Base-by-base conservation (phyloP, 345 rosid species). In the Dovyalis caffra region DNA sequence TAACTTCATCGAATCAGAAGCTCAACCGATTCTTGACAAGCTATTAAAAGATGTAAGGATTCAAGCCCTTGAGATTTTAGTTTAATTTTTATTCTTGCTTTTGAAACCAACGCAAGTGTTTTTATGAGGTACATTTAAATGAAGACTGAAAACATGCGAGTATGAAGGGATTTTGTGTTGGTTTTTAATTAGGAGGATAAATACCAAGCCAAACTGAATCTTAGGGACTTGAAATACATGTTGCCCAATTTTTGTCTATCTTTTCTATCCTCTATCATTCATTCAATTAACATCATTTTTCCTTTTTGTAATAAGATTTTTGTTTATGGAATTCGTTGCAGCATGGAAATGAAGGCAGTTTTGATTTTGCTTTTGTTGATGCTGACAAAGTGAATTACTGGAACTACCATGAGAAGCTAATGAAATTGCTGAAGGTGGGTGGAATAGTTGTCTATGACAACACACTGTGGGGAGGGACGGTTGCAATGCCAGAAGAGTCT, bases 291-390 rank as follows among this genome's bases (percentile, higher is more conserved):
- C 8, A 35, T 35, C 38, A 35, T n/a, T 6, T 0, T 35, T 35
- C 38, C 5, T 35, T 35, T 35, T 35, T 6, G 38, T 29, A 15
- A 6, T 58, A 51, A 18, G 57, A 18, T 51, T 74, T 23, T 23
- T 49, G 18, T 64, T 28, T 33, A 0, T 5, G 26, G 6, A 26
- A 58, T 66, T 21, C 26, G 2, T 8, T 34, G 72, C 77, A 83
- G 87, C 31, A 45, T 1, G 67, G 45, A 25, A 83, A 77, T 26
- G 90, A 83, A 76, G 88, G 88, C 63, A 74, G 81, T 23, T 88
- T 74, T 28, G 90, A 88, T 43, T 88, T 75, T 68, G 89, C 83
- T n/a, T 88, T 78, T 47, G 87, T 88, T 29, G 87, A 88, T 47
- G 90, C 90, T 25, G 86, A 86, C 73, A 85, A 88, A 63, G 75